phyloP scores from a whole-genome alignment of 164 flowering plant genomes.

The Dillenia suffruticosa region DNA sequence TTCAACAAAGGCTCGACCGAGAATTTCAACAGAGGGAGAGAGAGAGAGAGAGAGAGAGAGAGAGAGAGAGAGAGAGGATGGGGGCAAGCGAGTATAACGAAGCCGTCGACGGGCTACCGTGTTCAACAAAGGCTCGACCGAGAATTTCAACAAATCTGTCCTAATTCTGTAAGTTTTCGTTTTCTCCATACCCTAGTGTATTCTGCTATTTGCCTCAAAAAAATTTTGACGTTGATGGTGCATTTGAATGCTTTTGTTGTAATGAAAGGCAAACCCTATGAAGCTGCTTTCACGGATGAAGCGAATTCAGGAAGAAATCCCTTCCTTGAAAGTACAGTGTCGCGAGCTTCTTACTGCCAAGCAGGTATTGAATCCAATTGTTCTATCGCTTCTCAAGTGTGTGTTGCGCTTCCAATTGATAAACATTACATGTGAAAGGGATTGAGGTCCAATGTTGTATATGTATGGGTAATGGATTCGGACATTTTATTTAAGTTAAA shows the following conservation, averaged over 20 bases:
- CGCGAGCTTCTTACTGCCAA: conserved; percentile 75
- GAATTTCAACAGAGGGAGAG: conserved; percentile 52
- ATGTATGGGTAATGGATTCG: too few relatives aligned
- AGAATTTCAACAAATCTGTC: conserved; percentile 67
- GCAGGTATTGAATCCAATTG: conserved; percentile 40
- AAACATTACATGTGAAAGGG: too few relatives aligned
- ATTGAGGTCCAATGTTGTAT: too few relatives aligned
- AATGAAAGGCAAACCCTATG: conserved; percentile 75
- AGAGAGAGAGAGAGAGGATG: conserved; percentile 16
- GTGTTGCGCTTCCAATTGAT: too few relatives aligned
- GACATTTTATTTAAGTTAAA: too few relatives aligned
- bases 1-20: conserved; percentile 60
- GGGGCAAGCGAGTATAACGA: conserved; percentile 10
- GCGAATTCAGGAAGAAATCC: conserved; percentile 71
- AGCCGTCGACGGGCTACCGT: conserved; percentile 53
- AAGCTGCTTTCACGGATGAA: conserved; percentile 68
- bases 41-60: conserved; percentile 10
- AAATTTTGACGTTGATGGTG: background rate
- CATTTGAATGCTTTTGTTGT: background rate
- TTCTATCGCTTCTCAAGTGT: too few relatives aligned
- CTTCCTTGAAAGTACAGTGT: conserved; percentile 54
- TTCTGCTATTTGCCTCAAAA: background rate
- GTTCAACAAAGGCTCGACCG: conserved; percentile 63
- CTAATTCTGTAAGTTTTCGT: conserved; percentile 42
- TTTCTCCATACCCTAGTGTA: background rate